Base-by-base conservation (phyloP, 2,329 filamentous ascomycete species). In the Ceratocystis colombiana region DNA sequence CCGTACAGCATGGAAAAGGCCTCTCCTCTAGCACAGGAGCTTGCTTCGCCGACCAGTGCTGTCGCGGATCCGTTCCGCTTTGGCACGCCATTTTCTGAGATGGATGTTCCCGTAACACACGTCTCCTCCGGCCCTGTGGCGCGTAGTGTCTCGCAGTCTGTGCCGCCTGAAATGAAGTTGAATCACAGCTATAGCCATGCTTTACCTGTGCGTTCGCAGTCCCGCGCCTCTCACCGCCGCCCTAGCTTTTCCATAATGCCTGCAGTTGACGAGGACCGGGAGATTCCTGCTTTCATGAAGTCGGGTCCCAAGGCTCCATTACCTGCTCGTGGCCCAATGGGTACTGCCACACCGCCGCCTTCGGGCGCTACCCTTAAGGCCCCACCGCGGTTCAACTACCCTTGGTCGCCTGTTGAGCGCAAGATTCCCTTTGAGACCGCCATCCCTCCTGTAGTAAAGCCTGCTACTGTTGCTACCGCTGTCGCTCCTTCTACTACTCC, bases 31-130 rank as follows among this genome's bases (percentile, higher is more conserved):
- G 82, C 82, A 3, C 80, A 81, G 10, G 84, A 85, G 17, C 76
- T 84, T 66, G 79, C 81, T 69, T 83, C 87, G 2, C 80, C 82
- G 0, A 72, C 67, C 53, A 44, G 44, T 20, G 55, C 55, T 7
- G 33, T 46, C 25, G 79, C 81, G 62, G 82, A 79, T 22, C 79
- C 87, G 53, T 92, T 91, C 76, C 85, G 89, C 65, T 87, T 90
- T 69, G 87, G 85, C n/a, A 95, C 90, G 0, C 91, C 92, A 17
- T 89, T 92, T 74, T 96, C 92, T 1, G 91, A 96, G 72, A 87
- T 93, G 80, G 93, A 96, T 73, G 85, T 92, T 12, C 92, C 93
- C 0, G 77, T 95, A 68, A 94, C 89, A 0, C 82, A 87, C 2
- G 79, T 92, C 55, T 84, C 84, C 0, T 71, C 85, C 17, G 89